Base-by-base conservation (phyloP, 495 filamentous ascomycete genomes). In the Rostrohypoxylon terebratum region DNA sequence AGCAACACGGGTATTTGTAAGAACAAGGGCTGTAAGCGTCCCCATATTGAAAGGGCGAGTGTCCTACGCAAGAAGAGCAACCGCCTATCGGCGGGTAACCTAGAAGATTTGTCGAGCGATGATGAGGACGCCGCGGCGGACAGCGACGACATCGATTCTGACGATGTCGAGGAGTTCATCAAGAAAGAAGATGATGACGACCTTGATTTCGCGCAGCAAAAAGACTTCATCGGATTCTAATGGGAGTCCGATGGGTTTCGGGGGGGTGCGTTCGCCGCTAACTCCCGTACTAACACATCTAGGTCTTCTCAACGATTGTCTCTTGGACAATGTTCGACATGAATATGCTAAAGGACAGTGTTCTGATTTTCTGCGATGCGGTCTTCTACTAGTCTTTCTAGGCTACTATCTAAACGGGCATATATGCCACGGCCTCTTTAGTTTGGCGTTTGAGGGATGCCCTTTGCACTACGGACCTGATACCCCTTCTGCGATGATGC, bases 101-200 rank as follows among this genome's bases (percentile, higher is more conserved):
- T 90, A 73, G 90, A 87, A 77, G 93, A 96, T 76, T 75, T 93
- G 34, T 94, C 92, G 68, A 96, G 93, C 83, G 94, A 97, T 73
- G 93, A 93, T 51, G 92, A 94, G 67, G 89, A 90, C 66, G 90
- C 92, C 63, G 88, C 88, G 74, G 90, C 90, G 72, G 90, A 94
- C 74, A 91, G 90, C 75, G 90, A 96, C 77, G 94, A 97, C 80
- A 87, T 97, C 77, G 94, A 97, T 80, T 97, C 93, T 33, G 94
- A 96, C 74, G 90, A 89, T 58, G 86, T 95, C 59, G 91, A 92
- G 53, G 93, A 96, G 78, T 89, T 93, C 74, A 79, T 86, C 69
- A 82, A 81, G 68, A 78, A 79, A 53, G 80, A 82, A 59, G 82
- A 81, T 20, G 53, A 81, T 16, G 53, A 77, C 28, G 80, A 81